Conservation (phyloP, 176 grass and related monocot genomes). For the Melocanna baccifera region DNA sequence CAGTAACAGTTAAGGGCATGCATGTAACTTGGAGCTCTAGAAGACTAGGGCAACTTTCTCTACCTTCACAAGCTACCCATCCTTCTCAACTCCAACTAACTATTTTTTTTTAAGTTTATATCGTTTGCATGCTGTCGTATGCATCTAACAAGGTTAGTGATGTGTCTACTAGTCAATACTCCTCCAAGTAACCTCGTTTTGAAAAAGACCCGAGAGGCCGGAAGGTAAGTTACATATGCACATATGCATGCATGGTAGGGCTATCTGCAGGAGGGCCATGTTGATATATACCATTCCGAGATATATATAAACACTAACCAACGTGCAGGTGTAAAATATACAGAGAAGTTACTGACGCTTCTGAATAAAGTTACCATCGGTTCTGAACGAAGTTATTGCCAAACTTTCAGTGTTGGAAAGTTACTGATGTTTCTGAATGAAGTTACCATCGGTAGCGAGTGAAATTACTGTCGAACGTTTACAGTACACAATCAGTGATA, state of each 20-base stretch:
- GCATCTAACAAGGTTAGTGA: conserved; percentile 33
- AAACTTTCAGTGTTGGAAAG: too few relatives aligned
- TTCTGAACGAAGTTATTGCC: too few relatives aligned
- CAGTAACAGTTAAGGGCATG: neutral
- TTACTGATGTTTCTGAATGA: too few relatives aligned
- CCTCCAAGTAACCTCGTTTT: conserved; percentile 48
- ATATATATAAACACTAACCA: too few relatives aligned
- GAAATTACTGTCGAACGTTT: too few relatives aligned
- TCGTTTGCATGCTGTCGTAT: conserved; percentile 51
- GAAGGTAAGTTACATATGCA: neutral
- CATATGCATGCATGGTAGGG: neutral
- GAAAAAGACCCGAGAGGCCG: neutral
- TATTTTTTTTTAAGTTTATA: conserved; percentile 44
- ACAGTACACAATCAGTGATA: too few relatives aligned
- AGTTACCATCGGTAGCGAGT: too few relatives aligned
- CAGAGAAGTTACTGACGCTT: too few relatives aligned
- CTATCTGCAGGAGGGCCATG: neutral
- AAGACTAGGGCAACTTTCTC: conserved; percentile 30
- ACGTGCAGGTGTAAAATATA: too few relatives aligned
- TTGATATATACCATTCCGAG: neutral
- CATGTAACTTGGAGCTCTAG: neutral
- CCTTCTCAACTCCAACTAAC: conserved; percentile 56
- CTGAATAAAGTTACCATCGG: too few relatives aligned
- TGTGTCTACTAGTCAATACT: conserved; percentile 38
- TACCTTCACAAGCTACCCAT: conserved; percentile 40